Evolutionary conservation across 768 basidiomycete genomes (phyloP).

Genomic region (Scleroderma citrinum): DNA sequence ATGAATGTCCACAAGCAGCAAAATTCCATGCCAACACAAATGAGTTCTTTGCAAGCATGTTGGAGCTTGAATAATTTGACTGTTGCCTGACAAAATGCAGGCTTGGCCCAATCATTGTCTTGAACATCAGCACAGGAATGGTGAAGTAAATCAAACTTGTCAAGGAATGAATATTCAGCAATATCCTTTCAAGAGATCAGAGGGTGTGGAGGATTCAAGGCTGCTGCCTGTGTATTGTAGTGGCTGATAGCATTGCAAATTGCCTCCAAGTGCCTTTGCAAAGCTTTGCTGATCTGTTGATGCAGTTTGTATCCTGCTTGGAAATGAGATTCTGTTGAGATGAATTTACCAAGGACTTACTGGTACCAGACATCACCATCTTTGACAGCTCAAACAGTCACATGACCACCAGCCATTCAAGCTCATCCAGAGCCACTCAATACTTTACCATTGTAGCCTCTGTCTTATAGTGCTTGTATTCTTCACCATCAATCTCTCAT

Average conservation of each 20-base stretch:
- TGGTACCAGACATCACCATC: slow-evolving; percentile 30
- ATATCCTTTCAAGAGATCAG: slow-evolving; percentile 12
- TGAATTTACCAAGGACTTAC: no score
- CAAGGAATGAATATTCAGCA: slow-evolving; percentile 10
- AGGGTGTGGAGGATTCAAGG: slow-evolving; percentile 13
- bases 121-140: background rate
- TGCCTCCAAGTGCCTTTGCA: slow-evolving; percentile 7
- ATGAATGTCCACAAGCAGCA: slow-evolving; percentile 11
- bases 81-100: slow-evolving; percentile 13
- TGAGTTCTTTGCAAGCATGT: slow-evolving; percentile 23
- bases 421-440: slow-evolving; percentile 24
- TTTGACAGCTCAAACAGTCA: slow-evolving; percentile 35
- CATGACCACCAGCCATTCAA: slow-evolving; percentile 31
- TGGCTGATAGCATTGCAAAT: slow-evolving; percentile 20
- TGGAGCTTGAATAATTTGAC: slow-evolving; percentile 19
- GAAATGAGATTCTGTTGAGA: no score
- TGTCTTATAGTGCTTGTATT: background rate
- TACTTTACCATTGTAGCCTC: slow-evolving; percentile 15
- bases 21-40: slow-evolving; percentile 20
- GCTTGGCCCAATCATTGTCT: background rate
- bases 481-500: background rate
- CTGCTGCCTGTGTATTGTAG: slow-evolving; percentile 21
- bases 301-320: slow-evolving; percentile 31
- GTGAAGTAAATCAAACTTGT: slow-evolving; percentile 15
- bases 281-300: slow-evolving; percentile 25